Evolutionary conservation across 306 rosid species (phyloP), one percentile per base, ranked within the genome.

Genomic region (Begonia fuchsioides): DNA sequence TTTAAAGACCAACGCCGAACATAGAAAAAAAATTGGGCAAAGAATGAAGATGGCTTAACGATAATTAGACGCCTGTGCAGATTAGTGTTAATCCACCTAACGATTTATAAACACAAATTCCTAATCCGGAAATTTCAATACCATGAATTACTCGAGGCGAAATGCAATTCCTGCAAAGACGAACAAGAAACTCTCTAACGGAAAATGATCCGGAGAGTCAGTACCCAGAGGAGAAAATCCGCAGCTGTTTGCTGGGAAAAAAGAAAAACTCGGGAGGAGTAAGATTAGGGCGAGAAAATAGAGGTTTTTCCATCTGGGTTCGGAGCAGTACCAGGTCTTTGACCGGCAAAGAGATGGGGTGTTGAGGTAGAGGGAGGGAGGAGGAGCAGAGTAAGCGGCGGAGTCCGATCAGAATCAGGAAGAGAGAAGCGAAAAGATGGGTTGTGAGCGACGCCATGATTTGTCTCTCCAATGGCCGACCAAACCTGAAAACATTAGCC

Each of bases 311-410:
- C 86, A 83, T 19, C 52, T 61, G 54, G 86, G 80, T 57, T 88
- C 75, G 6, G 93, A 72, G 69, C 74, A 62, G 32, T 72, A 88
- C 95, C 97, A 88, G 0, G 72, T 54, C 49, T 74, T 81, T 62
- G 97, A 81, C 57, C 83, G 68, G 66, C 61, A 88, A 10, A 70
- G 74, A 52, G 95, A 72, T 12, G 93, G 95, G 75, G 62, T 74
- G 10, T 76, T 62, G 50, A 83, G 80, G 65, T 76, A 88, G 15
- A 83, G 70, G n/a, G n/a, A n/a, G n/a, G n/a, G 95, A 74, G 52
- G 93, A 72, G 20, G 90, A 78, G 51, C 60, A 72, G 32, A 72
- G 73, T 9, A 88, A 74, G 39, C 97, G 96, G 32, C 74, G 83
- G 39, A 88, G 11, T 26, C 90, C 93, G 0, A 72, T 13, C 47